Base-by-base conservation (phyloP, 2,329 filamentous ascomycete species). In the Pseudofabraea citricarpa region DNA sequence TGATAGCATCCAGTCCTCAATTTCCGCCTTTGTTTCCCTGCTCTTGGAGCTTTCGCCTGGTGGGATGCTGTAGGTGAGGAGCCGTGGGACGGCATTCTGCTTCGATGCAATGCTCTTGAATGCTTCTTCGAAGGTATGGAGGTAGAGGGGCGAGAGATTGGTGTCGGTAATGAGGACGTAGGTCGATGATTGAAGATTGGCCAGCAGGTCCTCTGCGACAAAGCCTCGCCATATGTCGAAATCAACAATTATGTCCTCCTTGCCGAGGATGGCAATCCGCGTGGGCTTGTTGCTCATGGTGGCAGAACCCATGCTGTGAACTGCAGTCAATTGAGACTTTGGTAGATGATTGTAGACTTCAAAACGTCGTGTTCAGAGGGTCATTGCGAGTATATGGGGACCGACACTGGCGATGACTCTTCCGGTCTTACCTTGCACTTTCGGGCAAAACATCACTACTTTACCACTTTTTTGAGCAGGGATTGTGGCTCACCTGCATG, bases 81-180 rank as follows among this genome's bases (percentile, higher is more conserved):
- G 79, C 32, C 90, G 83, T 7, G 81, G 76, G 10, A 68, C 61
- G 43, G 69, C 61, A 39, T 73, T 58, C 48, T 45, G 45, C 42
- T 59, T 59, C 7, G 49, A 46, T 22, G 60, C 55, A 36, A 72
- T 67, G 32, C 60, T 56, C 40, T 79, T 67, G 66, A 93, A 91
- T 51, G 74, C 71, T 48, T 76, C 69, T 60, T 81, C 68, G 65
- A 98, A 96, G 21, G 71, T 62, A n/a, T 87, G 81, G 1, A 90
- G 83, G 65, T 97, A 97, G 56, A 83, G 76, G 18, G 83, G 75
- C 49, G 78, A 79, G 49, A 98, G 79, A 62, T 97, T 97, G 36
- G 90, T 95, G 68, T 98, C 93, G 65, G 93, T 97, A 59, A 98
- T 87, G 49, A 98, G 83, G 46, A 97, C 85, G 64, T 97, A 98